Conservation (phyloP, 306 rosid species). For the Leucaena leucocephala region DNA sequence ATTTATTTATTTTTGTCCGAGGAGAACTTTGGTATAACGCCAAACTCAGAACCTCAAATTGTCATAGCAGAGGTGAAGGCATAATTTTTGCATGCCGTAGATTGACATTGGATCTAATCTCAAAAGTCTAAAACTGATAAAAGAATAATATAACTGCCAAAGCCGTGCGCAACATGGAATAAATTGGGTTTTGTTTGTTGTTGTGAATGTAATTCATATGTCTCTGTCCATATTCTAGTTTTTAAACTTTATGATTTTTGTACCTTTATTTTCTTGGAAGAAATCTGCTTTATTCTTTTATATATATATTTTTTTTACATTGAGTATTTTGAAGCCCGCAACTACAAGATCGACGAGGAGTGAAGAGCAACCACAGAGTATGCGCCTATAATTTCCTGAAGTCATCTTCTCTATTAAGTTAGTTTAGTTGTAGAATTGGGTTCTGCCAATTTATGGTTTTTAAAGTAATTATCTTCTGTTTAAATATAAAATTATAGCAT, state of each 20-base stretch:
- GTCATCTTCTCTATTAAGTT: background rate
- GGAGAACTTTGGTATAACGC: background rate
- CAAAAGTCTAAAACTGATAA: background rate
- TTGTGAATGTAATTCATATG: background rate
- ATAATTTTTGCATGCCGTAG: background rate
- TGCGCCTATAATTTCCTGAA: background rate
- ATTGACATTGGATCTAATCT: background rate
- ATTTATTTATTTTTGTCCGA: background rate
- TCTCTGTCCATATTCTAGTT: background rate
- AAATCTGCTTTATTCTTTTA: background rate
- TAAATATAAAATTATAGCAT: slow-evolving; percentile 31
- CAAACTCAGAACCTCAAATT: background rate
- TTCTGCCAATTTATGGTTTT: slow-evolving; percentile 22
- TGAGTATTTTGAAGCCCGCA: slow-evolving; percentile 37
- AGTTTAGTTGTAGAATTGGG: slow-evolving; percentile 1
- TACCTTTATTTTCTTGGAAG: slow-evolving; percentile 2
- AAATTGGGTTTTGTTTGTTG: background rate
- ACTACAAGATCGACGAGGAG: background rate
- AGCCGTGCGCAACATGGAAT: background rate
- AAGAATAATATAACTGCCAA: background rate
- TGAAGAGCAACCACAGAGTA: slow-evolving; percentile 38
- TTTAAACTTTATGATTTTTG: background rate
- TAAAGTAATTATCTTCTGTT: slow-evolving; percentile 1
- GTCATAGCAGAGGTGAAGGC: background rate
- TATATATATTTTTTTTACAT: background rate